A percentile compares a stretch with the other conserved stretches of the same genome.
Evolutionary conservation across 148 eudicot species (phyloP).

Genomic region (Arbutus unedo): DNA sequence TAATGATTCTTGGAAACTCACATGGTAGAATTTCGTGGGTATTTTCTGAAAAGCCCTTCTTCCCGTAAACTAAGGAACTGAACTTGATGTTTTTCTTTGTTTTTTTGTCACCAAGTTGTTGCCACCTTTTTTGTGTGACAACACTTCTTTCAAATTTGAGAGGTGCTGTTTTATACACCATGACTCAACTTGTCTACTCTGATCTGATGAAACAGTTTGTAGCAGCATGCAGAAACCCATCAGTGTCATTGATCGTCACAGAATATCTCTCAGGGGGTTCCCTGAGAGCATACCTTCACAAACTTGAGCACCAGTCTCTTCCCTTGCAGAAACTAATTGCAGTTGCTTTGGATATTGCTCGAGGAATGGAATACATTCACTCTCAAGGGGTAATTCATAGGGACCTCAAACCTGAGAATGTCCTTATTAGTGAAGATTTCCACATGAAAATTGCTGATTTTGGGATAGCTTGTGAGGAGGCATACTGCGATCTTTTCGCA

Average conservation of each 20-base stretch:
- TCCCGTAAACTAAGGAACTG: not conserved
- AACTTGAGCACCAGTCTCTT: slow-evolving; percentile 62
- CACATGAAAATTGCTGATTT: slow-evolving; percentile 89
- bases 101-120: not conserved
- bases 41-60: not conserved
- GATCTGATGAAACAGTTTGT: slow-evolving; percentile 49
- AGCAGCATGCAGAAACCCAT: slow-evolving; percentile 80
- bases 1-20: not conserved
- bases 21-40: not conserved
- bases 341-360: slow-evolving; percentile 73
- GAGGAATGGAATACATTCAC: slow-evolving; percentile 88
- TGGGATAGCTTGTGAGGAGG: slow-evolving; percentile 90
- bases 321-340: slow-evolving; percentile 51
- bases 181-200: not conserved
- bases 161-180: not conserved
- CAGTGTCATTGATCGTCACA: slow-evolving; percentile 66
- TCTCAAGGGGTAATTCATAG: slow-evolving; percentile 91
- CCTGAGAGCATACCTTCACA: slow-evolving; percentile 77
- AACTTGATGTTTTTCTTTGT: not conserved
- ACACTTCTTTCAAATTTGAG: not conserved
- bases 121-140: not conserved
- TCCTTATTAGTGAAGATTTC: slow-evolving; percentile 59
- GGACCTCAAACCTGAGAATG: slow-evolving; percentile 88
- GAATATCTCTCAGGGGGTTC: slow-evolving; percentile 85
- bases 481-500: slow-evolving; percentile 61